Conservation (phyloP, 1,139 yeast genomes). For the Sugiyamaella xylanicola region DNA sequence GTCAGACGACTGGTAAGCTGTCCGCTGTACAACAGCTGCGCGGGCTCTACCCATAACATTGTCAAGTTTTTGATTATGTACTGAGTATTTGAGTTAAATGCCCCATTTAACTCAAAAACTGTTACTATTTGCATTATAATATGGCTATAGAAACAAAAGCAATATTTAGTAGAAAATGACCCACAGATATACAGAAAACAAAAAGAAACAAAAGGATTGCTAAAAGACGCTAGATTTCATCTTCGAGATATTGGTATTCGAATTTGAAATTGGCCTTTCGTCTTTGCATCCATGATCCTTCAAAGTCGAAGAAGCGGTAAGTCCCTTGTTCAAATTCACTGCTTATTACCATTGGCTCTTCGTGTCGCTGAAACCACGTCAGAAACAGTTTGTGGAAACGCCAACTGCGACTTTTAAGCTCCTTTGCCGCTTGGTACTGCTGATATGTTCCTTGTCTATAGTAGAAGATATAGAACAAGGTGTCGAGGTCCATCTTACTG, state of each 20-base stretch:
- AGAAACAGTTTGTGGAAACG: constrained; percentile 70
- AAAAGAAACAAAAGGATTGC: background rate
- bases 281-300: constrained; percentile 85
- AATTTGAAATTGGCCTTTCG: constrained; percentile 72
- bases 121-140: background rate
- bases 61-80: background rate
- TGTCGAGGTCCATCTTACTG: constrained; percentile 79
- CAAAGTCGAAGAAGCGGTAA: constrained; percentile 86
- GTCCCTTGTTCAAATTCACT: constrained; percentile 54
- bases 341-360: constrained; percentile 53
- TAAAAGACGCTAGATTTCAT: constrained; percentile 38
- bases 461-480: constrained; percentile 89
- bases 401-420: constrained; percentile 85
- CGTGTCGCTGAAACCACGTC: constrained; percentile 81
- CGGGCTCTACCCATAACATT: too few species aligned
- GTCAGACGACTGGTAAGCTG: too few species aligned
- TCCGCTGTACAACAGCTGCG: too few species aligned
- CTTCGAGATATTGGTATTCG: constrained; percentile 50
- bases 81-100: constrained; percentile 6
- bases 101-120: constrained; percentile 7
- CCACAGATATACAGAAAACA: constrained; percentile 3
- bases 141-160: background rate
- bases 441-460: constrained; percentile 70
- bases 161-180: constrained; percentile 9
- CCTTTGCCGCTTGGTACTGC: constrained; percentile 83